Conservation (phyloP, 352 stramenopile genomes). For the Globisporangium echinulatum region DNA sequence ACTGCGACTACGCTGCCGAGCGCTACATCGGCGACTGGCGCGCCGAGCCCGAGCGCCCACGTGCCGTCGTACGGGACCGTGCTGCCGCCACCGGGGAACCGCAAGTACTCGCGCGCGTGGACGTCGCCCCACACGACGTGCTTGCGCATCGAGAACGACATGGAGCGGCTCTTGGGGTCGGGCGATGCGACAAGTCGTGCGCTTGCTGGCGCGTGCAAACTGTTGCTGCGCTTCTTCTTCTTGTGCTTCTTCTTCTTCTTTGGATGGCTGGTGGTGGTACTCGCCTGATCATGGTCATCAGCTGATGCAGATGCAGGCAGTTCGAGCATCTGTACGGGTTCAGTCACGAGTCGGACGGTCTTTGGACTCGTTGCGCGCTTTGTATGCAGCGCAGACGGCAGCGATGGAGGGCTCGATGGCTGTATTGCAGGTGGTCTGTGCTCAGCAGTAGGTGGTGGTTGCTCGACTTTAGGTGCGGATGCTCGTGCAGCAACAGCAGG, state of each 20-base stretch:
- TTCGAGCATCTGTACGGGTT: constrained; percentile 37
- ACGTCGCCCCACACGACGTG: constrained; percentile 77
- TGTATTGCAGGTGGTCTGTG: background rate
- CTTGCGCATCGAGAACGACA: constrained; percentile 55
- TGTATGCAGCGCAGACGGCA: constrained; percentile 5
- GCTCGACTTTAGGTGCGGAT: background rate
- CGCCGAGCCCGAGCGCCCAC: constrained; percentile 71
- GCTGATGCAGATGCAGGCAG: constrained; percentile 11
- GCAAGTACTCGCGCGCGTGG: constrained; percentile 60
- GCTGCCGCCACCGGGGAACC: constrained; percentile 69
- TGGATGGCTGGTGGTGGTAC: background rate
- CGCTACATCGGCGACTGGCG: constrained; percentile 48
- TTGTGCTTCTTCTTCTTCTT: constrained; percentile 76
- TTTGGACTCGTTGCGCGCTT: constrained; percentile 19
- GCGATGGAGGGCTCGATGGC: background rate
- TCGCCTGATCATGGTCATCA: constrained; percentile 5
- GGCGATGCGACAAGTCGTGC: constrained; percentile 12
- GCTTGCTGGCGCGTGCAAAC: constrained; percentile 40
- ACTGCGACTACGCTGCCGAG: constrained; percentile 68
- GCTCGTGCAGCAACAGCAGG: background rate
- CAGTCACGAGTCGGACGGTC: constrained; percentile 33
- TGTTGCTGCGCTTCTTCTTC: constrained; percentile 67
- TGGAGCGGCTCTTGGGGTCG: constrained; percentile 47
- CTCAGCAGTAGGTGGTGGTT: too few species aligned
- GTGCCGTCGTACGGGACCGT: constrained; percentile 77